Evolutionary conservation across 768 basidiomycete species (phyloP), one percentile per base, ranked within the genome.

Genomic region (Tricholomella constricta): DNA sequence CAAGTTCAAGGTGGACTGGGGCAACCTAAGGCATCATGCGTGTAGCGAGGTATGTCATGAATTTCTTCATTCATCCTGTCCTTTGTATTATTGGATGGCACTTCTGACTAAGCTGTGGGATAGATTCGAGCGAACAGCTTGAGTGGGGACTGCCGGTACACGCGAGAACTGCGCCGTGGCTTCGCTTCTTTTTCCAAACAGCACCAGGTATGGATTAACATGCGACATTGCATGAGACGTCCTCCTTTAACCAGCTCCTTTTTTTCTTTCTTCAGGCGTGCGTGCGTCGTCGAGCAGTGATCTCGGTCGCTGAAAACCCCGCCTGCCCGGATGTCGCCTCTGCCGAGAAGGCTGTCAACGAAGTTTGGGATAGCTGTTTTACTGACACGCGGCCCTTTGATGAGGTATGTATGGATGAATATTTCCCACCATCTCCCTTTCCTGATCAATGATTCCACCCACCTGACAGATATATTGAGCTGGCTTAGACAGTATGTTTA

Each of bases 311-410:
- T 34, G 81, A 81, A 15, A 95, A 98, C 67, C 86, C 92, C 11
- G 76, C 79, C 19, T 98, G 95, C 65, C 85, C 86, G 1, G 82
- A 88, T 62, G 69, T 76, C 34, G 89, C 78, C 5, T 75, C 88
- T 22, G 96, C 95, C 11, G 93, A 94, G 67, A 80, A 81, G 52
- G 94, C 86, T 1, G 95, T 98, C 41, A 97, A 98, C 59, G 91
- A 97, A 67, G 96, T 96, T 29, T 99, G 91, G 89, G 94, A 94
- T 64, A 94, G 91, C 60, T 99, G 96, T 69, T 94, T 91, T 71
- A 86, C 81, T 32, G 97, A 98, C 67, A 98, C 95, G 6, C 74
- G 96, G 57, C 96, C 97, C 8, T 99, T 98, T 68, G 97, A 99
- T 68, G 95, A 98, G 87, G 93, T 92, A 61, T 49, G 93, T 92